Base-by-base conservation (phyloP, 1,284 basidiomycete species). In the Apiotrichum veenhuisii region DNA sequence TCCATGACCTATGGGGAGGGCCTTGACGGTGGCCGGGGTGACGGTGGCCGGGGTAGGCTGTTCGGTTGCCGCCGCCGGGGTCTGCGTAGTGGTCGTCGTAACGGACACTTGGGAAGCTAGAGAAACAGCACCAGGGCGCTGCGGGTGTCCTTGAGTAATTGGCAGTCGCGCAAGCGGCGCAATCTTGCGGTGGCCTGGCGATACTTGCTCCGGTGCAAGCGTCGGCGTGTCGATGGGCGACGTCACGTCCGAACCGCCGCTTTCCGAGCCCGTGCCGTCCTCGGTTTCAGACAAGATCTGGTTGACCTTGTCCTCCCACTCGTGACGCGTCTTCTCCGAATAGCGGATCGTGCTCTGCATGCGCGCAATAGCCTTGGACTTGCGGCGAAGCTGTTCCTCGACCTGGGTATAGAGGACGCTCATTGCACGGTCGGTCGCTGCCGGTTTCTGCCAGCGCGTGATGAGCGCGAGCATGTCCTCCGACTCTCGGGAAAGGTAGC, bases 301-400 rank as follows among this genome's bases (percentile, higher is more conserved):
- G 52, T 81, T 87, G 27, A 97, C 88, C 66, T 85, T 86, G 72
- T 90, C 89, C 73, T 98, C 89, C 93, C 95, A 98, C 76, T 98
- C 96, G 67, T 89, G 87, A 75, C 96, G 87, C 26, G 97, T 90
- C 78, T 96, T 96, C 79, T 98, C 96, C 36, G 92, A 88, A 76
- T 98, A 98, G 59, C 91, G 83, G 64, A 99, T 96, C 25, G 93
- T 98, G 73, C 97, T 98, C 77, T 96, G 90, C 87, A 98, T 88
- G 42, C 96, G 87, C 58, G 93, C 91, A 47, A 98, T 89, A 61
- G 88, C 92, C 76, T 94, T 94, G 61, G 94, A 85, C 81, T 99
- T 99, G 75, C 89, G 86, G 37, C 89, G 83, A 81, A 96, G 89
- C 37, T 95, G 84, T 37, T 87, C 84, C 66, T 94, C 91, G 10